A percentile compares a stretch with the other conserved stretches of the same genome.
Evolutionary conservation across 2,329 filamentous ascomycete species (phyloP).

Genomic region (Bipolaris sorokiniana): DNA sequence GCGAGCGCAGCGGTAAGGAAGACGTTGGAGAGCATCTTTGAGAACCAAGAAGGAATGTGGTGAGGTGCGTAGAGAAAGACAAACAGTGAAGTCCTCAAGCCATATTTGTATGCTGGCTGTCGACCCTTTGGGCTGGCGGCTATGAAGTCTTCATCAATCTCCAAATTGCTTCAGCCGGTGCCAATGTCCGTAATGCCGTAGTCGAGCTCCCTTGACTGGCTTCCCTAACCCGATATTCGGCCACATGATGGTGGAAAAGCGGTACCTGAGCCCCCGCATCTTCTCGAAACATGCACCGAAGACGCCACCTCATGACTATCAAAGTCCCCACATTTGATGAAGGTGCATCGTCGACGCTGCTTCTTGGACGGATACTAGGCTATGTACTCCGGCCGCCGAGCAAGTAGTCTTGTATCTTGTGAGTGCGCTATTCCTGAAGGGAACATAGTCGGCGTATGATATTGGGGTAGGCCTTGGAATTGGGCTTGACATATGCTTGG

Average conservation of each 20-base stretch:
- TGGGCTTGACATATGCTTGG: constrained; percentile 14
- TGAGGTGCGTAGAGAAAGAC: constrained; percentile 10
- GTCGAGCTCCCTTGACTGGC: constrained; percentile 3
- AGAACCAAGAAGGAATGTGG: constrained; percentile 3
- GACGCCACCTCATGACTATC: constrained; percentile 9
- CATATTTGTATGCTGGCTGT: constrained; percentile 24
- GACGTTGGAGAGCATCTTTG: constrained; percentile 29
- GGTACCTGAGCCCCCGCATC: constrained; percentile 22
- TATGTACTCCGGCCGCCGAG: constrained; percentile 20
- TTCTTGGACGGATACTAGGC: constrained; percentile 19
- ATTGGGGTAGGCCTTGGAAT: constrained; percentile 15
- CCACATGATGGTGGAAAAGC: constrained; percentile 17
- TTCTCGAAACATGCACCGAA: constrained; percentile 23
- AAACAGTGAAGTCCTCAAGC: neutral
- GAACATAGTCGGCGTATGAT: constrained; percentile 15
- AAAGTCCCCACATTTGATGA: constrained; percentile 26
- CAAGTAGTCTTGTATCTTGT: neutral
- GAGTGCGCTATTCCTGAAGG: neutral
- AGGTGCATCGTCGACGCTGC: constrained; percentile 6
- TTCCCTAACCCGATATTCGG: constrained; percentile 1
- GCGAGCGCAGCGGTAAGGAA: constrained; percentile 26
- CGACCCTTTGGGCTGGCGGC: constrained; percentile 5
- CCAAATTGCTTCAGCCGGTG: constrained; percentile 26
- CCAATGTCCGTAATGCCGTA: constrained; percentile 22
- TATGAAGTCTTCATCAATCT: constrained; percentile 25